Base-by-base conservation (phyloP, 371 early-diverging fungal genomes). In the Syncephalastrum racemosum region DNA sequence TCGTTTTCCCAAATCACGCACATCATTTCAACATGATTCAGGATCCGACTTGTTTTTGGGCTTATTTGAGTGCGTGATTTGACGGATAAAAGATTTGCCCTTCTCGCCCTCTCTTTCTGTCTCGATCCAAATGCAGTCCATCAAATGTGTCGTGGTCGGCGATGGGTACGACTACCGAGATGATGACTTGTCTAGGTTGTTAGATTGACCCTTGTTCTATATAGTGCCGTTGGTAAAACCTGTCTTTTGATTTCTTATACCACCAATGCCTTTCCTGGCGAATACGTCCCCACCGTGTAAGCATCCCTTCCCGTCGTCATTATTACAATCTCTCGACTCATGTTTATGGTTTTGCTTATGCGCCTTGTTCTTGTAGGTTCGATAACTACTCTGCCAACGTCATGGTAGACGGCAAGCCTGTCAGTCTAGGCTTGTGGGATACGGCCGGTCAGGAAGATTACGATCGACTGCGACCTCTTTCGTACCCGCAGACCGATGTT, bases 131-230 rank as follows among this genome's bases (percentile, higher is more conserved):
- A 95, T 97, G 95, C 97, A 97, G 80, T 92, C 96, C 67, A 95
- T 95, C 80, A 96, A 97, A 80, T 97, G 97, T 89, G 96, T 97
- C 56, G 97, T 97, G 45, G 96, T 96, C 61, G 96, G 97, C 57
- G 97, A 96, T 73, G 96, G 96, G 92, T 94, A 86, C 23, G 25
- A 23, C 50, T 50, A 24, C 13, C n/a, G 36, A 50, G 50, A 50
- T 12, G 19, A 19, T 20, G 47, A 47, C 23, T 20, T 14, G 20
- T 36, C 13, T 41, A 18, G 18, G 53, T 13, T 36, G 31, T 51
- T 23, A n/a, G 22, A 18, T 54, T 41, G 42, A 41, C 43, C 19
- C 22, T 50, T 54, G 27, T 57, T 24, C 14, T 47, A 14, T 39
- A 43, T 56, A 87, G 89, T 73, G 91, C 90, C 53, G 89, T 90